Evolutionary conservation across 1,284 basidiomycete genomes (phyloP), one percentile per base, ranked within the genome.

Genomic region (Takashimella tepidaria): DNA sequence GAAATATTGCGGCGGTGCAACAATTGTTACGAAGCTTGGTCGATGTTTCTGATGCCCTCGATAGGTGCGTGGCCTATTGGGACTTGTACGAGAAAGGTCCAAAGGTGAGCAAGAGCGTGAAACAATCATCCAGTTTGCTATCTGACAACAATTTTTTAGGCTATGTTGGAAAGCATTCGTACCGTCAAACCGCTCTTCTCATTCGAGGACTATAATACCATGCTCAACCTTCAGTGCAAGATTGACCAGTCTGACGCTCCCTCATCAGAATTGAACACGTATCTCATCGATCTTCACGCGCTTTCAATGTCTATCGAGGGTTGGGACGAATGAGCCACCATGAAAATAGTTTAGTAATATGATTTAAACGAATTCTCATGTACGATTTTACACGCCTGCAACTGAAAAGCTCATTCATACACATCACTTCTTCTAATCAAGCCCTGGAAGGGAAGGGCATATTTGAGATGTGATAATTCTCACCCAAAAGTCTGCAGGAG

Each of bases 1-100:
- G 92, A 43, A 96, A 97, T 73, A 87, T 97, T 45, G 79, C 92
- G 22, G 89, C 93, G 12, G 80, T 98, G 22, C 92, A 96, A 70
- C 95, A 98, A 71, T 88, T 89, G 63, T 81, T 97, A 62, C 90
- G 91, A 68, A 85, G 86, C 8, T 37, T 37, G 31, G 31, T 37
- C 16, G 31, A 37, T 37, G 31, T 37, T 37, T 16, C 31, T 37
- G 31, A 37, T 37, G 31, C 31, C 16, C 31, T 37, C 16, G 31
- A 37, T 16, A 8, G 31, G 31, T 37, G 31, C 3, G 84, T 88
- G 62, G 80, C 79, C 45, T 96, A 92, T 74, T 98, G 90, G 77
- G 81, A 85, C 13, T 72, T 96, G 50, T 93, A 89, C 69, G 80
- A 79, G 42, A 66, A 82, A 11, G 80, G 85, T 4, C 90, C 92